phyloP scores from a whole-genome alignment of 2,329 filamentous ascomycete species.

The Xenoacremonium recifei region DNA sequence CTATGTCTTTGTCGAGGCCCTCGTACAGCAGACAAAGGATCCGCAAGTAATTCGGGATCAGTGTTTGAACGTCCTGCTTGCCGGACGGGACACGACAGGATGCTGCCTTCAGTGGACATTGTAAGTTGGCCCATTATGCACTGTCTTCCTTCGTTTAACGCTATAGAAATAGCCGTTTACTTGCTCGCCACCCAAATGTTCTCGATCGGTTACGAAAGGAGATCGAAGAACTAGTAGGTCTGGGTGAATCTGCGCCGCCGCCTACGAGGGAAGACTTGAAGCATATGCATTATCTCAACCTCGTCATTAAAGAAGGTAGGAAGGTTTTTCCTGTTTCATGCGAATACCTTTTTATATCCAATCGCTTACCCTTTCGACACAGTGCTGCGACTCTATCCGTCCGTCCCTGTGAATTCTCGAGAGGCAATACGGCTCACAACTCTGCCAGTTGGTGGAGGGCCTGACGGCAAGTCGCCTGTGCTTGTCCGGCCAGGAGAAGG shows the following conservation, averaged over 20 bases:
- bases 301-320: too few relatives aligned
- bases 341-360: too few relatives aligned
- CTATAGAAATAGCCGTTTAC: too few relatives aligned
- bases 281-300: too few relatives aligned
- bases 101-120: too few relatives aligned
- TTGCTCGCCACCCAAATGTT: too few relatives aligned
- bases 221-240: neutral
- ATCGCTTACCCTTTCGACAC: too few relatives aligned
- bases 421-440: slow-evolving; percentile 45
- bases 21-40: neutral
- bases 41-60: neutral
- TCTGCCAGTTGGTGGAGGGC: slow-evolving; percentile 50
- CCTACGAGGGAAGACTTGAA: too few relatives aligned
- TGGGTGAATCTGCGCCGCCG: too few relatives aligned
- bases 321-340: too few relatives aligned
- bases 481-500: slow-evolving; percentile 45
- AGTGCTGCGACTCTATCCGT: slow-evolving; percentile 46
- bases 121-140: neutral
- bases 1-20: neutral
- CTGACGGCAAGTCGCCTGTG: slow-evolving; percentile 42
- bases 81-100: neutral
- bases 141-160: neutral
- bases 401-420: slow-evolving; percentile 47
- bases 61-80: neutral
- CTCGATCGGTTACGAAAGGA: slow-evolving; percentile 1